Evolutionary conservation across 139 green algal genomes (phyloP).

Genomic region (Prasinococcaceae sp.): DNA sequence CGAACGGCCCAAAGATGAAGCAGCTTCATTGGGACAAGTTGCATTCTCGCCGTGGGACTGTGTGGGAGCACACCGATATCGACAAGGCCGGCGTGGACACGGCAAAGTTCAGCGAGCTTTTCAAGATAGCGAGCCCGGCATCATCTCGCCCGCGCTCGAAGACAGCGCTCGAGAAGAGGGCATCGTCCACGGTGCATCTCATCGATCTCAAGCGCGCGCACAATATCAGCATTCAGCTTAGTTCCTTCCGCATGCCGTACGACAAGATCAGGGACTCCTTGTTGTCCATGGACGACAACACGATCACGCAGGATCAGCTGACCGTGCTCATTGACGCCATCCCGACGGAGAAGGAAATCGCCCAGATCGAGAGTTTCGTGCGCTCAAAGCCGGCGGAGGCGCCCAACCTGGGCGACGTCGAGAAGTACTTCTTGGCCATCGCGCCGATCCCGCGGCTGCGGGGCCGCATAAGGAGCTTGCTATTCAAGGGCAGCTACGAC

Average conservation of each 20-base stretch:
- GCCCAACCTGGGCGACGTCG: slow-evolving; percentile 45
- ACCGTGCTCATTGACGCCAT: slow-evolving; percentile 36
- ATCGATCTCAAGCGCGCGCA: slow-evolving; percentile 61
- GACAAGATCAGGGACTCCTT: slow-evolving; percentile 38
- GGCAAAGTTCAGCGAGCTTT: slow-evolving; percentile 22
- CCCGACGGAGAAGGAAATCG: slow-evolving; percentile 39
- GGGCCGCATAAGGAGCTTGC: slow-evolving; percentile 45
- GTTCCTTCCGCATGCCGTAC: slow-evolving; percentile 45
- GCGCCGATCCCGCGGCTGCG: slow-evolving; percentile 52
- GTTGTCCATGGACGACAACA: slow-evolving; percentile 41
- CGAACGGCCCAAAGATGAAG: slow-evolving; percentile 51
- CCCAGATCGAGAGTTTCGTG: slow-evolving; percentile 40
- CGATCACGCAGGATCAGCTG: slow-evolving; percentile 48
- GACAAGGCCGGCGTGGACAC: slow-evolving; percentile 5
- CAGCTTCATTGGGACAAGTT: slow-evolving; percentile 77
- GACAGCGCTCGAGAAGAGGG: too few relatives aligned
- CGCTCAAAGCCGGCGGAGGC: slow-evolving; percentile 33
- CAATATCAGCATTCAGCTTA: slow-evolving; percentile 71
- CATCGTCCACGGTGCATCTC: slow-evolving; percentile 44
- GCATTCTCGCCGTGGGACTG: slow-evolving; percentile 21
- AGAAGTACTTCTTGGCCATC: slow-evolving; percentile 66
- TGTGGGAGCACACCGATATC: slow-evolving; percentile 36
- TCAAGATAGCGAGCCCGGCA: slow-evolving; percentile 4
- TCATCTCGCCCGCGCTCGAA: slow-evolving; percentile 21
- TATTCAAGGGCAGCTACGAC: slow-evolving; percentile 27